Evolutionary conservation across 495 filamentous ascomycete genomes (phyloP), one percentile per base, ranked within the genome.

Genomic region (Penicillium turbatum): DNA sequence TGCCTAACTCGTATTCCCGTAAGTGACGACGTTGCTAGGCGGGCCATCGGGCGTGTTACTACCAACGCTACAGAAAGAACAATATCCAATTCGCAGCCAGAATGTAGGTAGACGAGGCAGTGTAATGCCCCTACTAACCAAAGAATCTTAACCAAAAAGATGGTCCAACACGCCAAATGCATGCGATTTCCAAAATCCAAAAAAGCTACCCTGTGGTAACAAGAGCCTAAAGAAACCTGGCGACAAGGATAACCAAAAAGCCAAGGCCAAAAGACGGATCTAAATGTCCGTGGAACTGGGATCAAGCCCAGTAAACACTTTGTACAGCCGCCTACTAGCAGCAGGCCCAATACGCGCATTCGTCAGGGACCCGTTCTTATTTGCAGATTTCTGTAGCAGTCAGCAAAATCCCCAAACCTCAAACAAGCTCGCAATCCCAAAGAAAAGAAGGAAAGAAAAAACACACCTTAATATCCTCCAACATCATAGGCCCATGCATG

Each of bases 221-320:
- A 1, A 2, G 10, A 7, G 12, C n/a, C 9, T 43, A 51, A 27
- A 43, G 35, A 36, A 29, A 24, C 21, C 21, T 24, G 21, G 4
- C 2, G 37, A 21, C 8, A 32, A 26, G 41, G 29, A 27, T n/a
- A 44, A 29, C 37, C 55, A 54, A 48, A 32, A 49, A 10, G 27
- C 10, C 2, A 3, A 37, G 13, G 9, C 29, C 35, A 50, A 32
- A 41, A 39, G 21, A 29, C 16, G 19, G 27, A 48, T 21, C 78
- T 69, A 92, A 46, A 91, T 73, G 72, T 92, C 87, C 32, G 77
- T 84, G 29, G 83, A 87, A 12, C 56, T 66, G 48, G 84, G 80
- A 68, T 92, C 86, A 38, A 68, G 72, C 3, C 86, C 83, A 66
- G 81, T 84, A 62, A 92, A 90, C 0, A 92, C 82, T 65, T 85